Evolutionary conservation across 192 early-diverging fungal species (phyloP), one percentile per base, ranked within the genome.

Genomic region (Rhizophagus sp.): DNA sequence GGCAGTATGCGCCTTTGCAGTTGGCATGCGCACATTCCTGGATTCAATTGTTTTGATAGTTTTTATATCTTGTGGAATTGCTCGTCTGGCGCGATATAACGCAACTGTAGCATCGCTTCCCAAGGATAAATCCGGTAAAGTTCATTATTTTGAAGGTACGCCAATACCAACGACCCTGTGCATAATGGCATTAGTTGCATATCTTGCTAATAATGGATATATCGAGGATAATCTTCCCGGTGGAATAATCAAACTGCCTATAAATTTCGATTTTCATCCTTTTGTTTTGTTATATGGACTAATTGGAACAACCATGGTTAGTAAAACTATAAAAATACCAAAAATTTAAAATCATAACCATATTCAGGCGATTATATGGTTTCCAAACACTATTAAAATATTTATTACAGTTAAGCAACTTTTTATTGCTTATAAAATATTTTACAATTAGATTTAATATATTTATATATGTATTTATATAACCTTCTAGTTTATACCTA

Each of bases 51-150:
- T 95, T 4, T 85, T 97, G 77, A 89, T 91, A 0, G 93, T 94
- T 84, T 97, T 97, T 91, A 92, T 97, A 25, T 92, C 89, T 65
- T 95, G 94, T 75, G 94, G 93, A 36, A 91, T 95, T 78, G 92
- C 96, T 30, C 90, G 96, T 34, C 84, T 97, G 52, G 96, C 95
- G 1, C 85, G 95, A 17, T 97, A 91, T 86, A 97, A 97, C 81
- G 94, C 94, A n/a, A 96, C 95, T 0, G 92, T 96, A 0, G 94
- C 93, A 10, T 87, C 92, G 27, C 62, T 92, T 75, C 92, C 93
- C 22, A 93, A 92, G 44, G 95, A 96, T 65, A 68, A 62, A n/a
- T 86, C 85, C 12, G 95, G 95, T 50, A 96, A 97, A 76, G 88
- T 95, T 50, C 77, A 83, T 39, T 94, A 94, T 79, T 97, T 96